Conservation (phyloP, 148 eudicot species). For the Nepenthes mirabilis region DNA sequence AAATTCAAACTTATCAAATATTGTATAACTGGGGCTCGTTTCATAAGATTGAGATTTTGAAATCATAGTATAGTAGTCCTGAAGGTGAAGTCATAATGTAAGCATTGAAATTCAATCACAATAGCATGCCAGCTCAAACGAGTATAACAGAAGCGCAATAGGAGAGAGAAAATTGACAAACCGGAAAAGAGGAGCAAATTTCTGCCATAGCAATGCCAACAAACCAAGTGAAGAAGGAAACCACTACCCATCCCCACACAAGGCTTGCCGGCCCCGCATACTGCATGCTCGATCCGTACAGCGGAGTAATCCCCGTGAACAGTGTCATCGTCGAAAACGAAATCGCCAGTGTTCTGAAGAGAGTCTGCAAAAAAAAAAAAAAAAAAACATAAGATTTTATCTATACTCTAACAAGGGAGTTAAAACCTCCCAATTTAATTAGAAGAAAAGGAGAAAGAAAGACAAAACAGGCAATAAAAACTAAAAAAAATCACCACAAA, state of each 20-base stretch:
- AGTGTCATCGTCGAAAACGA: constrained; percentile 59
- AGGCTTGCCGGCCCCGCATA: constrained; percentile 58
- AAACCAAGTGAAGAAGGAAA: constrained; percentile 50
- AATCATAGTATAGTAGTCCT: too few relatives aligned
- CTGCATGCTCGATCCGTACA: constrained; percentile 50
- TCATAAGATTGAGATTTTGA: too few relatives aligned
- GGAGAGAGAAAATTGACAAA: constrained; percentile 9
- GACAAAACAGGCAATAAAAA: neutral
- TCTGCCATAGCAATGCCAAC: constrained; percentile 64
- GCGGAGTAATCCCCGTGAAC: constrained; percentile 57
- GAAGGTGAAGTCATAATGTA: too few relatives aligned
- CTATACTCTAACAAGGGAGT: too few relatives aligned
- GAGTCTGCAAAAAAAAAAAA: constrained; percentile 19
- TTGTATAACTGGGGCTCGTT: too few relatives aligned
- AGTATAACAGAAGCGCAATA: neutral
- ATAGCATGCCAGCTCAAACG: neutral
- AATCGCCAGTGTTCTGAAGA: constrained; percentile 59
- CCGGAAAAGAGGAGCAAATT: constrained; percentile 69
- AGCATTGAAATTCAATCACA: neutral
- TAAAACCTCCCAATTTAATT: too few relatives aligned
- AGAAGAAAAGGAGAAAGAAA: neutral
- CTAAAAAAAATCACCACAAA: neutral
- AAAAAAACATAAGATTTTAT: neutral
- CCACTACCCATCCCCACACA: constrained; percentile 65
- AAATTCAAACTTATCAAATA: too few relatives aligned